Percentiles rank a stretch among this genome's conserved stretches.
Evolutionary conservation across 176 grass and related monocot species (phyloP).

Genomic region (Raddia guianensis): DNA sequence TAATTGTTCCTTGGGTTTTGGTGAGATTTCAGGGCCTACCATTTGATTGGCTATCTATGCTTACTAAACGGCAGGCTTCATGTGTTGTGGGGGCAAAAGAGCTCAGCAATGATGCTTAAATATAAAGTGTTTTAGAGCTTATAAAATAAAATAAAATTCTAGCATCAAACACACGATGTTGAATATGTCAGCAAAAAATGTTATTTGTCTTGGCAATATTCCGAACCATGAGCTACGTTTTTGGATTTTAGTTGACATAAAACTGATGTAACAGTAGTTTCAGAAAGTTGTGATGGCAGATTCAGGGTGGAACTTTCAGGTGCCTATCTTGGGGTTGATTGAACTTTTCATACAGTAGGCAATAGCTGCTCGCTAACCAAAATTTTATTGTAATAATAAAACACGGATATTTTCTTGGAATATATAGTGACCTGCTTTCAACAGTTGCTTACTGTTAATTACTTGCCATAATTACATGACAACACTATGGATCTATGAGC

Average conservation of each 20-base stretch:
- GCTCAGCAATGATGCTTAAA: constrained; percentile 31
- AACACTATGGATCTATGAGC: neutral
- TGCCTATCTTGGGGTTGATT: neutral
- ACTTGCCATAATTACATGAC: neutral
- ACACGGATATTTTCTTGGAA: neutral
- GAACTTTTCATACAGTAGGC: neutral
- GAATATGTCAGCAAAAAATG: neutral
- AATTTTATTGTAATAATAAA: neutral
- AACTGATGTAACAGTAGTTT: constrained; percentile 15
- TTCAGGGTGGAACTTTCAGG: neutral
- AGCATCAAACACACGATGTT: neutral
- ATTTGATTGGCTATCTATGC: constrained; percentile 29
- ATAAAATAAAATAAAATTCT: constrained; percentile 3
- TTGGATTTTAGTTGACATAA: constrained; percentile 19
- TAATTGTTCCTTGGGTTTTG: constrained; percentile 26
- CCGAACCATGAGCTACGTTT: constrained; percentile 15
- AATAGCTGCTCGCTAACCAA: neutral
- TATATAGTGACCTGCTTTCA: neutral
- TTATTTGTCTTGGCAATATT: constrained; percentile 3
- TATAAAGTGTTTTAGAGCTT: constrained; percentile 11
- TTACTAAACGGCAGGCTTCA: constrained; percentile 27
- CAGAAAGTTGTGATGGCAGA: neutral
- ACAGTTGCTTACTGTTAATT: neutral
- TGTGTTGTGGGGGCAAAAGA: constrained; percentile 3
- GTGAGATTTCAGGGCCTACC: constrained; percentile 30